Evolutionary conservation across 768 basidiomycete species (phyloP).

Genomic region (Chalciporus chontae): DNA sequence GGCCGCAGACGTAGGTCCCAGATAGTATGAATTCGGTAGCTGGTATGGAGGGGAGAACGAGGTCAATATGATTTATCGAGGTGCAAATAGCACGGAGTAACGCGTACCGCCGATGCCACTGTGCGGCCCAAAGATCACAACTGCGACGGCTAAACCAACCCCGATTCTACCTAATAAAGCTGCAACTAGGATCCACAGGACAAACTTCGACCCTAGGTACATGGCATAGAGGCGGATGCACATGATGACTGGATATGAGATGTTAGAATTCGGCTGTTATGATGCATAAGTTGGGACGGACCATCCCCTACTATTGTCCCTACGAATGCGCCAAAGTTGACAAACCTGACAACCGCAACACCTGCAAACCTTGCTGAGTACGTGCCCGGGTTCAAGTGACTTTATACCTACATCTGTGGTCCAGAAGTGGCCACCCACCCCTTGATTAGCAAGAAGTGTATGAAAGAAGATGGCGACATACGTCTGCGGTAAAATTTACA

Average conservation of each 20-base stretch:
- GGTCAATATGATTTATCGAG: background rate
- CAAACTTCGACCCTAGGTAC: slow-evolving; percentile 13
- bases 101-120: slow-evolving; percentile 16
- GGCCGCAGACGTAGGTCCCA: slow-evolving; percentile 12
- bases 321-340: slow-evolving; percentile 13
- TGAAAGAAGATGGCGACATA: background rate
- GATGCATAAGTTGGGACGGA: background rate
- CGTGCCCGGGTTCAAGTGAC: background rate
- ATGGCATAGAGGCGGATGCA: slow-evolving; percentile 20
- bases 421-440: background rate
- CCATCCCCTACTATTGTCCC: slow-evolving; percentile 9
- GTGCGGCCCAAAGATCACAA: slow-evolving; percentile 12
- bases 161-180: slow-evolving; percentile 5
- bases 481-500: slow-evolving; percentile 1
- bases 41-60: background rate
- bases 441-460: background rate
- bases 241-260: slow-evolving; percentile 10
- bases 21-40: slow-evolving; percentile 17
- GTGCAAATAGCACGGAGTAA: too few relatives aligned
- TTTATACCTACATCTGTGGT: slow-evolving; percentile 9
- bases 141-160: slow-evolving; percentile 7
- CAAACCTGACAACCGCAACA: slow-evolving; percentile 8
- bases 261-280: background rate
- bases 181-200: slow-evolving; percentile 7
- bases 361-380: background rate